Evolutionary conservation across 2,329 filamentous ascomycete species (phyloP).

Genomic region (Colletotrichum chlorophyti): DNA sequence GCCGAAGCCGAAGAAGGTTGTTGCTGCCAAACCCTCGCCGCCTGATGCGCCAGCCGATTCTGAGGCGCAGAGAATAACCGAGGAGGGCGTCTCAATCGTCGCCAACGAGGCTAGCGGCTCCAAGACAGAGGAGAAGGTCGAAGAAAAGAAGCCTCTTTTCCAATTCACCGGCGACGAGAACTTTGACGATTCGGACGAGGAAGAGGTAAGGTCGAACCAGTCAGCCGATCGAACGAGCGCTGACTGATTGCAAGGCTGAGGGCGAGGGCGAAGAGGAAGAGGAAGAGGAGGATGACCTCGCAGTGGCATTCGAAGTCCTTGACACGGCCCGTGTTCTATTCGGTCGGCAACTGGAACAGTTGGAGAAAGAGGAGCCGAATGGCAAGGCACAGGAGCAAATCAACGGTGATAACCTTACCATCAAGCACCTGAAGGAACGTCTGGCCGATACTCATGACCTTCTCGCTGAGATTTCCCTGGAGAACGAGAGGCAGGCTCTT

Average conservation of each 20-base stretch:
- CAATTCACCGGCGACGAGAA: constrained; percentile 95
- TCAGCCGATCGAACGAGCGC: constrained; percentile 14
- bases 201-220: constrained; percentile 56
- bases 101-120: constrained; percentile 52
- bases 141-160: constrained; percentile 79
- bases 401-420: constrained; percentile 46
- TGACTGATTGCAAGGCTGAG: constrained; percentile 34
- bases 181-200: constrained; percentile 83
- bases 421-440: constrained; percentile 77
- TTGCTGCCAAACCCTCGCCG: constrained; percentile 38
- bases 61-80: constrained; percentile 49
- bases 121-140: constrained; percentile 44
- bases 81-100: constrained; percentile 52
- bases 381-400: constrained; percentile 50
- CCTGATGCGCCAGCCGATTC: constrained; percentile 40
- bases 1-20: constrained; percentile 46
- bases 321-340: constrained; percentile 77
- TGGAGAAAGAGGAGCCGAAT: constrained; percentile 45
- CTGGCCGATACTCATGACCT: constrained; percentile 93
- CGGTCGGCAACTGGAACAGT: constrained; percentile 57
- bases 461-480: constrained; percentile 94
- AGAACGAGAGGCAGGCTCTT: constrained; percentile 77
- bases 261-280: constrained; percentile 50
- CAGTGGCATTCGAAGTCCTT: constrained; percentile 83
- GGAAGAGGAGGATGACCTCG: constrained; percentile 75